Base-by-base conservation (phyloP, 352 stramenopile species). In the Discostella stelligera region DNA sequence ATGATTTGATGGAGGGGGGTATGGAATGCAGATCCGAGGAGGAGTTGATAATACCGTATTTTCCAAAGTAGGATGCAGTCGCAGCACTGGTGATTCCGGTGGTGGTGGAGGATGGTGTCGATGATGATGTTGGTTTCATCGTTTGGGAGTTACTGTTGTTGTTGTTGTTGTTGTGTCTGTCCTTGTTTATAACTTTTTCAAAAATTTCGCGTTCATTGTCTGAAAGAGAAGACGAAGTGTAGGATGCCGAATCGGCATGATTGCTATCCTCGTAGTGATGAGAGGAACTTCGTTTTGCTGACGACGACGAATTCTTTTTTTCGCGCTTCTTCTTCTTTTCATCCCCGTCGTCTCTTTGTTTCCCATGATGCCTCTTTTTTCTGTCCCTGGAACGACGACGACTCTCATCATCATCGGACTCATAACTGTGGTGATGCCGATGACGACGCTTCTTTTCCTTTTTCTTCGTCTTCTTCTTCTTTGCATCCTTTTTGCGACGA, bases 31-130 rank as follows among this genome's bases (percentile, higher is more conserved):
- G 98, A 79, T 98, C 95, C n/a, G n/a, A n/a, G 0, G 89, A 94
- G 67, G 97, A 87, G 66, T 93, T 91, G 30, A 98, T 82, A 44
- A 99, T 97, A n/a, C 96, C 96, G 73, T 97, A 98, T 82, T 98
- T 97, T 70, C 96, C 96, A 86, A 98, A 99, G 41, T 39, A 58
- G 20, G 66, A 65, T 39, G 49, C 65, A 8, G 37, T 59, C 3
- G 27, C 30, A 30, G 60, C n/a, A 44, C 25, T 21, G 13, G 53
- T 16, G 25, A 14, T 27, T 16, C 11, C 13, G 16, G 2, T 37
- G 2, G 32, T 58, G 54, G n/a, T n/a, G n/a, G n/a, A n/a, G n/a
- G n/a, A n/a, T n/a, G n/a, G n/a, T n/a, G n/a, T n/a, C 9, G 49
- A 13, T 6, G 16, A 13, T 0, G 50, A 4, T 25, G 50, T 58